Conservation (phyloP, 305 asterid genomes). For the Fraxinus sp. region DNA sequence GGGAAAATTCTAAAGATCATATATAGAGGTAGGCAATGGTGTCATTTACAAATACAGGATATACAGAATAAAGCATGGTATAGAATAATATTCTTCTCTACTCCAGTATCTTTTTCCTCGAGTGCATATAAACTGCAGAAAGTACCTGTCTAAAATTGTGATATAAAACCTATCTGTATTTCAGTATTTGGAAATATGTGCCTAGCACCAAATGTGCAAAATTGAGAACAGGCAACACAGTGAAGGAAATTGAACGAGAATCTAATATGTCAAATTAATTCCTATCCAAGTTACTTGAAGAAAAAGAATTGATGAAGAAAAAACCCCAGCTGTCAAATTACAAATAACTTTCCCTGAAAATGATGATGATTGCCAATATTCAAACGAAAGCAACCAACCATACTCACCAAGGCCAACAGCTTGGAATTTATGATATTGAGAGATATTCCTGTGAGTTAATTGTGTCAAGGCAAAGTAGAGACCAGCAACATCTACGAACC, state of each 20-base stretch:
- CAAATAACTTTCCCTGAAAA: not conserved
- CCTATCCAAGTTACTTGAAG: not conserved
- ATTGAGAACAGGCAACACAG: not conserved
- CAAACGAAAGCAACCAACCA: not conserved
- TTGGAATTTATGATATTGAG: constrained; percentile 15
- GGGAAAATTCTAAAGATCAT: not conserved
- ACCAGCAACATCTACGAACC: constrained; percentile 96
- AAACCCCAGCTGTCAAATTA: not conserved
- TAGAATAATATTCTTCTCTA: not conserved
- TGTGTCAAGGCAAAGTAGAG: constrained; percentile 96
- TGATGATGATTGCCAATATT: not conserved
- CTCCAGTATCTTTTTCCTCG: not conserved
- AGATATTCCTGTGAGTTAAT: constrained; percentile 73
- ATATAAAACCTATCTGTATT: not conserved
- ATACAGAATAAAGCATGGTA: not conserved
- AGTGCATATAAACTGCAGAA: not conserved
- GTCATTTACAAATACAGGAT: not conserved
- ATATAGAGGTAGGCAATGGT: not conserved
- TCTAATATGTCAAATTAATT: not conserved
- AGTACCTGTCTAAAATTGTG: not conserved
- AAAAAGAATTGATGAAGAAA: not conserved
- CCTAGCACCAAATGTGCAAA: not conserved
- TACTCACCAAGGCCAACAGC: constrained; percentile 62
- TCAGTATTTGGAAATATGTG: not conserved
- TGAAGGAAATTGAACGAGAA: not conserved